Evolutionary conservation across 1,139 yeast genomes (phyloP), one percentile per base, ranked within the genome.

Genomic region (Kodamaea ohmeri): DNA sequence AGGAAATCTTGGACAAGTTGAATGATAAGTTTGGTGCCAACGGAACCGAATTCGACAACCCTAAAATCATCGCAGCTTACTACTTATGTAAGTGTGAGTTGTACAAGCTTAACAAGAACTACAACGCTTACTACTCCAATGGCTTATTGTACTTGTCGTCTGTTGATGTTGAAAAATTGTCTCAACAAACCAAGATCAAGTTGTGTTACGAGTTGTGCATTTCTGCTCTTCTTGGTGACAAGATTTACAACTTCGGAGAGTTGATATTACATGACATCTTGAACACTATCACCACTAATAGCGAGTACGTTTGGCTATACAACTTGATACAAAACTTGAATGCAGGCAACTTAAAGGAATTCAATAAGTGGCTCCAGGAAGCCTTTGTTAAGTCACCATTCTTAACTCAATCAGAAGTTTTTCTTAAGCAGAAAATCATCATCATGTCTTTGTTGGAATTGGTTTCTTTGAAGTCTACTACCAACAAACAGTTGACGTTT

Each of bases 231-330:
- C 71, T 92, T 50, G 98, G 97, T 34, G 96, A 89, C 55, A 82
- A 80, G 56, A 86, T 92, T 50, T 94, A 89, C 70, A 92, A 90
- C 65, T 92, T 92, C 62, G 98, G 98, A 37, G 98, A 94, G 63
- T 76, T 92, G 48, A 75, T 92, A 43, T 78, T 89, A 57, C 97
- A 92, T 59, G 96, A 95, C 36, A 81, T 90, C 39, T 75, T 92
- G 59, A 61, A 71, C 36, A 67, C 74, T 32, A 71, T 85, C 38
- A 61, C 73, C 32, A 61, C 60, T 22, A 67, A 67, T 40, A 65
- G 76, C 30, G 71, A 71, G 37, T 81, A 79, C 56, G 62, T 67
- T 38, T 90, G 97, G 96, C 67, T 94, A 43, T 78, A 80, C 46
- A 75, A 82, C 38, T 67, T 90, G 48, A 69, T 92, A 41, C 71